Base-by-base conservation (phyloP, 2,329 filamentous ascomycete genomes). In the Aotearoamyces nothofagi region DNA sequence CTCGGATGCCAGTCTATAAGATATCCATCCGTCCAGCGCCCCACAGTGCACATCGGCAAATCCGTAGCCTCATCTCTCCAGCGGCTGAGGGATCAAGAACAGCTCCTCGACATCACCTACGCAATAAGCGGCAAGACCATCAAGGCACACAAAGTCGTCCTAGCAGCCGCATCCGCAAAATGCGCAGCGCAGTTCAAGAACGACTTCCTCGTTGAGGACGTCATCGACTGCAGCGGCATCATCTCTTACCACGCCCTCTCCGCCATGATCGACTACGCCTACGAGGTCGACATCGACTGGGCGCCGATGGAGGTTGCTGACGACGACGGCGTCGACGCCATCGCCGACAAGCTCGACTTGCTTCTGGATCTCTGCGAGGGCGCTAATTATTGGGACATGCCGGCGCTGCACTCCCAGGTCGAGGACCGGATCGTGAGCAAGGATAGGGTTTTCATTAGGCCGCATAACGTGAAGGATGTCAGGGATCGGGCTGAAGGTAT, bases 361-460 rank as follows among this genome's bases (percentile, higher is more conserved):
- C 37, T 47, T 1, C 26, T 47, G 1, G 33, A 46, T 32, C 23
- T 46, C 3, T 36, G 33, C 23, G 36, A 38, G 24, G 43, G 41
- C 3, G 39, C 43, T 3, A 34, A 44, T 20, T 43, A 33, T 15
- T 45, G 38, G 38, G 4, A 34, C 5, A 41, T 45, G 16, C 24
- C 30, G 0, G 26, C 36, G 0, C 24, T 45, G 24, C 32, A 30
- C 7, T 36, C 34, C 15, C 24, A 40, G 25, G 35, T 38, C 3
- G 40, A 47, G 31, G 24, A 26, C 4, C 41, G 31, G 31, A 39
- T 44, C 12, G 10, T 46, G 5, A 24, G 17, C 5, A 34, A 36
- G 20, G 32, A 27, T 1, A 38, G 24, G 16, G 2, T 14, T 2
- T 39, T 44, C 19, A 32, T 45, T 4, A 37, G n/a, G n/a, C n/a